Base-by-base conservation (phyloP, 441 rosid genomes). In the Sinapis alba region DNA sequence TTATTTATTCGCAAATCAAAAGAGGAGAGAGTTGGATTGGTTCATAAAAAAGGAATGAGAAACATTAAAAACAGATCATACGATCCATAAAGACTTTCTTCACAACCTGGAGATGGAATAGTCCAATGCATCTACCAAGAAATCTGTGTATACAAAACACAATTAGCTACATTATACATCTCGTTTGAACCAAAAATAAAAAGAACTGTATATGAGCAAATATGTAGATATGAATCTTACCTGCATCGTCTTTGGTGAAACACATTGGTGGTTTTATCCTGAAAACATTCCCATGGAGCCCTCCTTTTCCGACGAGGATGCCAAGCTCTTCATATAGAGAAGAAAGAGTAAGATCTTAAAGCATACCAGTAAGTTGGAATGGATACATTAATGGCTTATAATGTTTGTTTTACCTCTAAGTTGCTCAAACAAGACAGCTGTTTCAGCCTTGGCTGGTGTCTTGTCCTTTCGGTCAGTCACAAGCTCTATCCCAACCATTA, bases 251-350 rank as follows among this genome's bases (percentile, higher is more conserved):
- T 82, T 89, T 90, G 59, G 88, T 82, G 78, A 90, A 96, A 80
- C 99, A 96, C 97, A 91, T 89, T 0, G 97, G 99, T 11, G 98
- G 97, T 69, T 89, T 93, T 74, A 96, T 84, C 75, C 97, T 87
- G 83, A 96, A 91, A 69, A 93, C 97, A 19, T 84, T 96, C 32
- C 94, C 97, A 38, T 96, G 89, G 8, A 88, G 78, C 59, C 99
- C 99, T n/a, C 97, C 98, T 86, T 96, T 93, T 65, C 98, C 96
- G 1, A 90, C 87, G 53, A 96, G 84, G 18, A 92, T 71, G 2
- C 99, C 94, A 1, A 86, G 88, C 62, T 91, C 98, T 96, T 78
- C 81, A 73, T n/a, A 5, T 15, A 16, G 20, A 54, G 11, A 41
- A 18, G 1, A 30, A 6, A 50, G 12, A 18, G 23, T 32, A 1